Conservation (phyloP, 768 basidiomycete genomes). For the Trametes cinnabarina region DNA sequence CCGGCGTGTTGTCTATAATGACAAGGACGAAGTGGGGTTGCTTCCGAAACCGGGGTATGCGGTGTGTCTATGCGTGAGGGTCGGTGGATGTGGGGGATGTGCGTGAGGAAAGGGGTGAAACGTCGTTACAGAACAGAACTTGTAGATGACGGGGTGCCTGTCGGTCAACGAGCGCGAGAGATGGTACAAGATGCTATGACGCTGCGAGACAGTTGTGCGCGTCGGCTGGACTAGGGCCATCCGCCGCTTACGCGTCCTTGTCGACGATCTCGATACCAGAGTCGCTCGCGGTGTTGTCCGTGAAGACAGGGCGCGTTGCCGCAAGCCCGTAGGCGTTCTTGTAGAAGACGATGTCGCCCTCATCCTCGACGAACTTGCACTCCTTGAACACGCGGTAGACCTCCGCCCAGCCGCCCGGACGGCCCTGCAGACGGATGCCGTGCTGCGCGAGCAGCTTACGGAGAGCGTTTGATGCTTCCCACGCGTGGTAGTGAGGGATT, state of each 20-base stretch:
- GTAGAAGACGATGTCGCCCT: conserved; percentile 88
- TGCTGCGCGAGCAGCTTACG: conserved; percentile 64
- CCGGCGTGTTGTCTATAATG: background rate
- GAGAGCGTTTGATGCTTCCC: conserved; percentile 88
- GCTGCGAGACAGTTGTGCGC: no score
- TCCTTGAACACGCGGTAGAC: conserved; percentile 72
- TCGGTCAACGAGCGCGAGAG: background rate
- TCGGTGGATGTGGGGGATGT: background rate
- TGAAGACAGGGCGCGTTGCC: conserved; percentile 60
- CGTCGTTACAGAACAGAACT: background rate
- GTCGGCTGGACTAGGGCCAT: background rate
- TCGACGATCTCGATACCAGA: conserved; percentile 60
- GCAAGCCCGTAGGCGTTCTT: conserved; percentile 85
- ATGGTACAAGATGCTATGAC: background rate
- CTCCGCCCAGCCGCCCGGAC: conserved; percentile 78
- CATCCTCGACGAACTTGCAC: conserved; percentile 96
- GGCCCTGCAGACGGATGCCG: conserved; percentile 64
- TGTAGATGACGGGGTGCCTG: no score
- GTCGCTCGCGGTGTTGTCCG: conserved; percentile 58
- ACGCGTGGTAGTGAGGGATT: conserved; percentile 95
- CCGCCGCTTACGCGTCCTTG: conserved; percentile 24
- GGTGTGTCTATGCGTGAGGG: background rate
- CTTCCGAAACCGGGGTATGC: background rate
- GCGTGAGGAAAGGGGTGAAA: background rate
- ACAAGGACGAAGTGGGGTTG: background rate